A percentile compares a stretch with the other conserved stretches of the same genome.
Evolutionary conservation across 1,284 basidiomycete species (phyloP).

Genomic region (Apiotrichum brassicae): DNA sequence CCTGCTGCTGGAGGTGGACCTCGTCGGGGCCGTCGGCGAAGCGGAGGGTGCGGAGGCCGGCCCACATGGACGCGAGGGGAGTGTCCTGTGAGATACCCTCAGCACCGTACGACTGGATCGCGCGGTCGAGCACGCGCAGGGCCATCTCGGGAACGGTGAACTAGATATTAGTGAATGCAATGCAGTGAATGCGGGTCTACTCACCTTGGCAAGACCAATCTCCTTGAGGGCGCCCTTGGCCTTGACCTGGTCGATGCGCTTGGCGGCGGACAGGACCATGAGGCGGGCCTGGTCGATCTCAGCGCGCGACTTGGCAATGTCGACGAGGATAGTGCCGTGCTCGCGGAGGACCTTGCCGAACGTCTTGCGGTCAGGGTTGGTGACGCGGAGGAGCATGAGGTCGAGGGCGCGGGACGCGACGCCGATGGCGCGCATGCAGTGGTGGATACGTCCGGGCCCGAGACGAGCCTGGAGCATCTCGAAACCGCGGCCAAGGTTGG

Average conservation of each 20-base stretch:
- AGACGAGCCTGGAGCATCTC: conserved; percentile 98
- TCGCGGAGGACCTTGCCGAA: conserved; percentile 88
- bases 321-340: conserved; percentile 83
- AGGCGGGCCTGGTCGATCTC: conserved; percentile 84
- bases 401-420: conserved; percentile 79
- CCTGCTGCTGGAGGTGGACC: conserved; percentile 93
- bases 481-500: conserved; percentile 80
- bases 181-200: too few relatives aligned
- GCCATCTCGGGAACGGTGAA: conserved; percentile 89
- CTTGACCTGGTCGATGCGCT: conserved; percentile 80
- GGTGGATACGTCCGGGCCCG: conserved; percentile 92
- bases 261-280: conserved; percentile 85
- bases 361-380: conserved; percentile 80
- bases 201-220: conserved; percentile 82
- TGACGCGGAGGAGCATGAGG: conserved; percentile 82
- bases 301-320: conserved; percentile 85
- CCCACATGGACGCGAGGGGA: conserved; percentile 70
- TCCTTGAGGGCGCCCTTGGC: conserved; percentile 95
- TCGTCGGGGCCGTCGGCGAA: conserved; percentile 90
- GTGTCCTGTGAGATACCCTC: conserved; percentile 91
- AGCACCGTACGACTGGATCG: conserved; percentile 90
- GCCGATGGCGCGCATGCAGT: conserved; percentile 97
- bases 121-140: conserved; percentile 77
- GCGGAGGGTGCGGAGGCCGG: conserved; percentile 75
- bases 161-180: conserved; percentile 38